These are phyloP conservation scores for California macrophylla DNA, from an alignment of 441 rosid genomes.

Conservation along the genomic window DNA sequence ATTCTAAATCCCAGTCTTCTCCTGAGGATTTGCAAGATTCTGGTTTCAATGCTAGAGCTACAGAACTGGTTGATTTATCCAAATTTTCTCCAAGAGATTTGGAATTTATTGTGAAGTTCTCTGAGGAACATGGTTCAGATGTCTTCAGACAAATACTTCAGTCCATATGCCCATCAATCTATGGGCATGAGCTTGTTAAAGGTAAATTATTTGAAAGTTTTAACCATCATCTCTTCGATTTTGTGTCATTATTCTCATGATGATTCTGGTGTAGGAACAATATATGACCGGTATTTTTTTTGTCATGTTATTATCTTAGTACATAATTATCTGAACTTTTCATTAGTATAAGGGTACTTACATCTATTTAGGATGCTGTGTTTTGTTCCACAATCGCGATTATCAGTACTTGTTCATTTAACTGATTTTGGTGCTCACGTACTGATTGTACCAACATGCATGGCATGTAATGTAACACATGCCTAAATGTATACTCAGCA, in stretches of 20 bases:
- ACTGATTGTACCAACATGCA: constrained; percentile 5
- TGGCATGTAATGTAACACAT: not conserved
- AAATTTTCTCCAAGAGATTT: constrained; percentile 75
- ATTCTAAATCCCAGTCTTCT: constrained; percentile 67
- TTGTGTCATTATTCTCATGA: not conserved
- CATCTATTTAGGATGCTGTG: constrained; percentile 6
- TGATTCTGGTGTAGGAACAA: not conserved
- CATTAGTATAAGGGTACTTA: not conserved
- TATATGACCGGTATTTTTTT: not conserved
- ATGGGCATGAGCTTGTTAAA: constrained; percentile 96
- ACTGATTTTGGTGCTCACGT: constrained; percentile 7
- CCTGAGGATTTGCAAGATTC: constrained; percentile 49
- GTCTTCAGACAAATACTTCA: constrained; percentile 71
- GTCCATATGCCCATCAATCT: constrained; percentile 89
- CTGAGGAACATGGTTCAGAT: constrained; percentile 78
- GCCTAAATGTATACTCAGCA: constrained; percentile 1
- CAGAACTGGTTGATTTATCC: constrained; percentile 59
- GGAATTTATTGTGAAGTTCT: constrained; percentile 85
- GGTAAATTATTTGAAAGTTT: constrained; percentile 32
- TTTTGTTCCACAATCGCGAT: not conserved
- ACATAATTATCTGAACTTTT: constrained; percentile 6
- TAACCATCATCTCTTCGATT: constrained; percentile 2
- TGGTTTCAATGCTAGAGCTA: constrained; percentile 34
- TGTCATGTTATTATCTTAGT: not conserved
- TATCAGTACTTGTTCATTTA: constrained; percentile 3